These are phyloP conservation scores for Ramaria sp. DNA, from an alignment of 768 basidiomycete genomes.

Conservation along the genomic window DNA sequence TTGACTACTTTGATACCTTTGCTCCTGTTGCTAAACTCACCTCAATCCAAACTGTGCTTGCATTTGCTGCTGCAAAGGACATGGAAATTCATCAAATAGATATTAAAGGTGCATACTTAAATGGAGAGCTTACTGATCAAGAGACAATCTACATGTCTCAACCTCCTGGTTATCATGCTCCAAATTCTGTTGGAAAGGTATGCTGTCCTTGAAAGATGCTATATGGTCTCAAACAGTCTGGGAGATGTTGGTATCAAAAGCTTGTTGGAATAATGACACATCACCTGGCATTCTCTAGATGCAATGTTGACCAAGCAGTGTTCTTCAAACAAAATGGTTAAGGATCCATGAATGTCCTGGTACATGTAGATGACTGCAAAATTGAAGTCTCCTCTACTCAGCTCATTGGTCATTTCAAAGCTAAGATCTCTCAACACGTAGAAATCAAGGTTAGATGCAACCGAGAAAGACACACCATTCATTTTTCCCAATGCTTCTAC, in stretches of 20 bases:
- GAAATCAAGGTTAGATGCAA: slow-evolving; percentile 22
- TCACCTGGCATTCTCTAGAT: slow-evolving; percentile 16
- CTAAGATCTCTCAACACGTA: slow-evolving; percentile 22
- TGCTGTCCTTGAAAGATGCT: slow-evolving; percentile 17
- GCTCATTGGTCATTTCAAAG: not conserved
- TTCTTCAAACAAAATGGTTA: slow-evolving; percentile 8
- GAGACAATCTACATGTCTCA: slow-evolving; percentile 25
- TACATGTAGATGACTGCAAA: slow-evolving; percentile 25
- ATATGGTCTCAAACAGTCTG: slow-evolving; percentile 28
- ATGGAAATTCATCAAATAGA: slow-evolving; percentile 30
- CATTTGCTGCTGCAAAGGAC: slow-evolving; percentile 22
- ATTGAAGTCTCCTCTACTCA: slow-evolving; percentile 11
- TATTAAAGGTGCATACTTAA: slow-evolving; percentile 30
- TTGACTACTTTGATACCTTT: slow-evolving; percentile 18
- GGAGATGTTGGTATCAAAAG: slow-evolving; percentile 25
- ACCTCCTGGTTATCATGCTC: slow-evolving; percentile 19
- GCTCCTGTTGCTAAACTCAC: slow-evolving; percentile 10
- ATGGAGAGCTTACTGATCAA: slow-evolving; percentile 22
- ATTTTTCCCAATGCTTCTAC: no score
- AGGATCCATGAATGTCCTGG: not conserved
- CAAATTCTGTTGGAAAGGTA: slow-evolving; percentile 2
- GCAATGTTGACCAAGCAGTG: slow-evolving; percentile 20
- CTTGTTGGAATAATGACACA: slow-evolving; percentile 13
- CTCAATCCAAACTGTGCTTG: slow-evolving; percentile 29
- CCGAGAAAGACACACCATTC: slow-evolving; percentile 3